Evolutionary conservation across 306 rosid species (phyloP), one percentile per base, ranked within the genome.

Genomic region (Ammopiptanthus mongolicus): DNA sequence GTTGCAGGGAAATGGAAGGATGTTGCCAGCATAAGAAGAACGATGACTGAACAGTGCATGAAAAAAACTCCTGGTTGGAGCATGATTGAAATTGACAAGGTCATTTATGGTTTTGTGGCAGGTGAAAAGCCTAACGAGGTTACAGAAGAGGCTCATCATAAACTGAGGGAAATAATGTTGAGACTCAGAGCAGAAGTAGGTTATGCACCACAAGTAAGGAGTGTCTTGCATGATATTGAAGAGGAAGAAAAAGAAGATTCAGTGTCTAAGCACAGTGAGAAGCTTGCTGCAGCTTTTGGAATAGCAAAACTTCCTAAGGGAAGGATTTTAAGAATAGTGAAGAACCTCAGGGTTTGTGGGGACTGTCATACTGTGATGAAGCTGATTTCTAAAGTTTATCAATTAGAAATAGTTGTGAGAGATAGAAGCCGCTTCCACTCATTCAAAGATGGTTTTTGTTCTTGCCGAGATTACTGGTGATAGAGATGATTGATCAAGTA

Each of bases 401-500:
- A 69, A 61, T 83, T 89, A 53, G 97, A 91, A 63, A 86, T 93
- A 33, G 76, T 85, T 33, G 84, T 91, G 74, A 87, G 98, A 80
- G 96, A 93, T 77, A 89, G 96, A 85, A 89, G 92, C 76, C 96
- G 96, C 73, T 91, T 91, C 88, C 98, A 93, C 81, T 87, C 83
- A 6, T 91, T 93, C 81, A 72, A 33, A 80, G 80, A 79, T 61
- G 97, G 96, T 50, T 62, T 79, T 50, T 91, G 98, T 76, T 93
- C 98, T 55, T 89, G 98, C 75, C 79, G 73, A 82, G 97, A 93
- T 65, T 91, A 85, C 80, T 93, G 97, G 97, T 91, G 82, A 87
- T 48, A 42, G 64, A 19, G 64, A 58, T 36, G 58, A 69, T 63
- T 46, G 59, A 13, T 78, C 22, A 58, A 37, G 58, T 74, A 10